Conservation (phyloP, 768 basidiomycete genomes). For the Coprinopsis marcescibilis region DNA sequence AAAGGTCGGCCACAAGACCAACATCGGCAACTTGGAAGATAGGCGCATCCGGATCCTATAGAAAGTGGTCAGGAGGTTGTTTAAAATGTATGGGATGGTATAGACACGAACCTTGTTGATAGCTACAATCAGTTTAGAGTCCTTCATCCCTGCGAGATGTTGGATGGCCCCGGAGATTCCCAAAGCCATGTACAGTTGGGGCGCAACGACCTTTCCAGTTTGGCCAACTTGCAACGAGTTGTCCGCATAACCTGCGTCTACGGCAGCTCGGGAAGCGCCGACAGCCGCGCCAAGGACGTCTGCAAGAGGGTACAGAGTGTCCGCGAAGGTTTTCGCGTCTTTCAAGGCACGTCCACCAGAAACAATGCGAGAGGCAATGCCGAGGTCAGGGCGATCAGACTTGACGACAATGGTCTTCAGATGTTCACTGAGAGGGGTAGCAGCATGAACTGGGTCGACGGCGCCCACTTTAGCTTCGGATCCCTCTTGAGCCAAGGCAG, state of each 20-base stretch:
- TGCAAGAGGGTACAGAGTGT: conserved; percentile 84
- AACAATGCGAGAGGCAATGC: conserved; percentile 80
- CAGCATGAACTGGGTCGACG: conserved; percentile 59
- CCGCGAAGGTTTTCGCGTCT: conserved; percentile 87
- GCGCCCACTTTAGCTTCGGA: conserved; percentile 54
- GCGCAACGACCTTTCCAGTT: conserved; percentile 97
- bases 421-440: conserved; percentile 57
- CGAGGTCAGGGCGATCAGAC: conserved; percentile 90
- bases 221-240: conserved; percentile 99
- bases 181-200: conserved; percentile 91
- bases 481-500: conserved; percentile 47
- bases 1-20: conserved; percentile 91
- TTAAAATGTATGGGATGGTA: not conserved
- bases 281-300: conserved; percentile 93
- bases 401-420: conserved; percentile 73
- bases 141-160: conserved; percentile 99
- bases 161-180: conserved; percentile 99
- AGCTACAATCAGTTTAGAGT: conserved; percentile 96
- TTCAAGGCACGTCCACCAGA: conserved; percentile 95
- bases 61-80: conserved; percentile 10
- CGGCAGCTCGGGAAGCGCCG: conserved; percentile 96
- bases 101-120: conserved; percentile 76
- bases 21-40: conserved; percentile 99
- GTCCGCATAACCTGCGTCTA: conserved; percentile 97
- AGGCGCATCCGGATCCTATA: conserved; percentile 90